Evolutionary conservation across 2,329 filamentous ascomycete genomes (phyloP).

Genomic region (Pestalotiopsis sp.): DNA sequence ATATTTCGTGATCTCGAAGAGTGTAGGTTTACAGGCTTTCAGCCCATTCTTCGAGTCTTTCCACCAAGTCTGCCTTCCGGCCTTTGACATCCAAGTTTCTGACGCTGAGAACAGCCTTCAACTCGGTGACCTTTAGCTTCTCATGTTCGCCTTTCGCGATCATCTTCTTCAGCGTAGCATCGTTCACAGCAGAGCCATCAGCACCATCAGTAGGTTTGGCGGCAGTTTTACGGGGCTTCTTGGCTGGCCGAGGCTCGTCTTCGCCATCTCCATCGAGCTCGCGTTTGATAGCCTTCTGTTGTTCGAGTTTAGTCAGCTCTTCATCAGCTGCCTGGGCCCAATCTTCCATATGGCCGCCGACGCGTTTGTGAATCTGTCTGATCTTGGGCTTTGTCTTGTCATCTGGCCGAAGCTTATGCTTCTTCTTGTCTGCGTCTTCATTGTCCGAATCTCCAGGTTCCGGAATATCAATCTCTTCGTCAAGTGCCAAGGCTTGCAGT

Average conservation of each 20-base stretch:
- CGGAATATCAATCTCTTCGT: conserved; percentile 79
- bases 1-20: conserved; percentile 1
- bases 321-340: conserved; percentile 73
- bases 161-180: conserved; percentile 48
- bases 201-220: conserved; percentile 32
- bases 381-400: conserved; percentile 86
- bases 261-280: conserved; percentile 48
- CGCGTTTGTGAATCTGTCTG: conserved; percentile 86
- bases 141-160: conserved; percentile 47
- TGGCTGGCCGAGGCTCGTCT: conserved; percentile 41
- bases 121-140: conserved; percentile 57
- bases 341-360: conserved; percentile 75
- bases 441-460: conserved; percentile 37
- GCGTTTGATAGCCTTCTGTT: conserved; percentile 51
- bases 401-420: conserved; percentile 43
- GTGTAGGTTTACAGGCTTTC: conserved; percentile 39
- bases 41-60: conserved; percentile 59
- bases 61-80: conserved; percentile 56
- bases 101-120: conserved; percentile 50
- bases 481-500: conserved; percentile 85
- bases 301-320: conserved; percentile 43
- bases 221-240: conserved; percentile 43
- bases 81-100: conserved; percentile 53
- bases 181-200: conserved; percentile 34
- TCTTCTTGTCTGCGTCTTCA: too few relatives aligned